Conservation (phyloP, 768 basidiomycete genomes). For the Boletus reticulatus region DNA sequence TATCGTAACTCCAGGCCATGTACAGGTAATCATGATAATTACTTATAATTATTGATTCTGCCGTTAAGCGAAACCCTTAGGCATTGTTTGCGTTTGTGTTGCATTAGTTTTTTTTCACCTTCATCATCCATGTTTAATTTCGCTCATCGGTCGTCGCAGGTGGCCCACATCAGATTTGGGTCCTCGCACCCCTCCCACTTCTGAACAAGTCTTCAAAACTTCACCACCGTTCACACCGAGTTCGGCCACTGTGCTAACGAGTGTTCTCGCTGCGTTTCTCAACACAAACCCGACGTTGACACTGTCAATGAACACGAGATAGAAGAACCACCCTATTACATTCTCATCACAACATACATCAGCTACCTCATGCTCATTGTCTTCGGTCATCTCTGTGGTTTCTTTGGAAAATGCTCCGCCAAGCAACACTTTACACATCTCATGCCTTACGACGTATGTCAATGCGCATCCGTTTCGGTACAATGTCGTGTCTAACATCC, state of each 20-base stretch:
- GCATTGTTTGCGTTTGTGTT: no score
- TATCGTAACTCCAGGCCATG: no score
- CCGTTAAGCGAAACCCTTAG: no score
- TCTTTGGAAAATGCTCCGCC: conserved; percentile 82
- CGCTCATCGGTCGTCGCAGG: no score
- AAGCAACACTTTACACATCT: conserved; percentile 75
- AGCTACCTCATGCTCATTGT: conserved; percentile 91
- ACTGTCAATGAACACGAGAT: conserved; percentile 56
- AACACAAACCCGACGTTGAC: conserved; percentile 49
- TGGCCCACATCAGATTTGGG: no score
- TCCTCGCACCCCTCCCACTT: conserved; percentile 71
- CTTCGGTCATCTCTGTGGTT: conserved; percentile 92
- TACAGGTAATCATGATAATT: no score
- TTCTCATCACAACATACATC: conserved; percentile 88
- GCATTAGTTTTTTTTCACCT: no score
- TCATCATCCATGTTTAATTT: no score
- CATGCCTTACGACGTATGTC: conserved; percentile 77
- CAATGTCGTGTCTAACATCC: conserved; percentile 2
- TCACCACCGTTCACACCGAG: conserved; percentile 79
- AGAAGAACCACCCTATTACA: conserved; percentile 90
- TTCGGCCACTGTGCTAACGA: conserved; percentile 90
- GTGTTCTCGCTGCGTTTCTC: conserved; percentile 63
- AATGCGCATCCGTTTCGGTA: conserved; percentile 33
- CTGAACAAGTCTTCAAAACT: conserved; percentile 79
- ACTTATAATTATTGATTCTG: no score